phyloP scores from a whole-genome alignment of 2,329 filamentous ascomycete species.

The Fusarium falciforme region DNA sequence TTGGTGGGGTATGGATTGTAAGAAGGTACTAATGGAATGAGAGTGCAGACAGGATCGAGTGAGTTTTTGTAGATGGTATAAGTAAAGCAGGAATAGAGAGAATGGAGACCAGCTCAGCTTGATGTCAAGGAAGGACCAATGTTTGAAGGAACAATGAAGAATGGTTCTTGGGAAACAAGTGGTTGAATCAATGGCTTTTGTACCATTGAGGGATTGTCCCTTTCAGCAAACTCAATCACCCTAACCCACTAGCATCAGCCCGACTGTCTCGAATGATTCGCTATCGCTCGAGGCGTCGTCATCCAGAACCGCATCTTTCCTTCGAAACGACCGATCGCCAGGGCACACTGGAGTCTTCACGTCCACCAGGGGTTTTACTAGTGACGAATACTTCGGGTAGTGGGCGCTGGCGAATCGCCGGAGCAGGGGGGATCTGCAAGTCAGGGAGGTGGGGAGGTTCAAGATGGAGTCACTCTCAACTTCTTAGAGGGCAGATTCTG shows the following conservation, averaged over 20 bases:
- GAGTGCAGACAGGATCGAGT: neutral
- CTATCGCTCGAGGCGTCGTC: constrained; percentile 1
- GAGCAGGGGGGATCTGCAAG: constrained; percentile 14
- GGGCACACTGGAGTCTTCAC: neutral
- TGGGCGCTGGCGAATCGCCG: neutral
- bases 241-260: neutral
- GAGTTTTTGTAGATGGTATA: neutral
- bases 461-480: neutral
- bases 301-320: neutral
- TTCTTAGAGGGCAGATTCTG: neutral
- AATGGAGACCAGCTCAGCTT: neutral
- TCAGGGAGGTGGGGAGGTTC: neutral
- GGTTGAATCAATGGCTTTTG: neutral
- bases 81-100: neutral
- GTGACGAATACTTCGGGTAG: constrained; percentile 3
- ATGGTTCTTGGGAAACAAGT: neutral
- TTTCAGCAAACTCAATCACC: neutral
- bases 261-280: neutral
- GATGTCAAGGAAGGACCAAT: neutral
- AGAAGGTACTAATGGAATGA: neutral
- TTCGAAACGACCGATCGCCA: constrained; percentile 5
- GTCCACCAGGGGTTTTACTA: constrained; percentile 1
- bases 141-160: neutral
- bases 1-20: neutral
- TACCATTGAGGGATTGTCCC: neutral